Base-by-base conservation (phyloP, 2,329 filamentous ascomycete genomes). In the Clarireedia monteithiana region DNA sequence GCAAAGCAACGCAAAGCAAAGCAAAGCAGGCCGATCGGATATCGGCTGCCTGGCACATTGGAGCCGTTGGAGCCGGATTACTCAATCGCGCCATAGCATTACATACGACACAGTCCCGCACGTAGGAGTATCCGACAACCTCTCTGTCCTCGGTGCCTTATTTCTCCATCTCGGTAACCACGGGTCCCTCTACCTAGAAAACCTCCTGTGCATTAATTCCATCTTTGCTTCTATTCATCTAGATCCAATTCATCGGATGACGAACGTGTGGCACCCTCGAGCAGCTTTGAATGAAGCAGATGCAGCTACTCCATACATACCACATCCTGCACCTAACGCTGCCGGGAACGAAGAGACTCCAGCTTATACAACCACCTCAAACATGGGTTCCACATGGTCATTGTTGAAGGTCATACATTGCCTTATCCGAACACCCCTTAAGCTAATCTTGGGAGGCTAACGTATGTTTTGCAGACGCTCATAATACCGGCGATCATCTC, bases 401-500 rank as follows among this genome's bases (percentile, higher is more conserved):
- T 57, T 71, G 26, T 49, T 70, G 24, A 67, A 68, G 62, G 66
- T 68, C 45, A 48, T 27, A 36, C 2, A 61, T 34, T 34, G 30
- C 30, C 30, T 34, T 34, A 34, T 12, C 30, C 30, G 30, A 34
- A 34, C 30, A 10, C 30, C 3, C 12, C 30, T 34, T 7, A 20
- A 42, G 27, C n/a, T 23, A 5, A 39, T 17, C 26, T n/a, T 3
- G 23, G 5, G 12, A 5, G 36, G 46, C 53, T 55, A 50, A 55
- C 47, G 15, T 34, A 20, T 15, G 38, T 20, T 40, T 42, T 45
- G 6, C 65, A 91, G 87, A 87, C 84, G 5, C 73, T 91, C 60
- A 70, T 89, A 64, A 73, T 89, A 60, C 87, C 88, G 36, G 86
- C 86, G 53, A 65, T 85, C 66, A 84, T 90, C 66, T 87, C 87